Conservation (phyloP, 2,329 filamentous ascomycete species). For the Fusarium sp. region DNA sequence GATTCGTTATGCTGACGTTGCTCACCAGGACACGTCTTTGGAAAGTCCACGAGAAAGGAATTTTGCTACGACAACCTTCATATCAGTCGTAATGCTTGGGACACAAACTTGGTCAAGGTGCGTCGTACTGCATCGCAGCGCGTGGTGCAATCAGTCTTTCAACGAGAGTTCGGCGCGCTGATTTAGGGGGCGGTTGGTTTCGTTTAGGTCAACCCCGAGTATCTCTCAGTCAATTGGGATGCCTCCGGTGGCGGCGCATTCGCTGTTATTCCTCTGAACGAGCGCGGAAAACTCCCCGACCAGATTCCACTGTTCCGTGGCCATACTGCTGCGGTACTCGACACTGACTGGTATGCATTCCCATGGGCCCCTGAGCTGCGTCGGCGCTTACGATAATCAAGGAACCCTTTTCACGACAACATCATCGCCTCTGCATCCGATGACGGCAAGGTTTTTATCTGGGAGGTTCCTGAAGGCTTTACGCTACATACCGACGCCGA, state of each 20-base stretch:
- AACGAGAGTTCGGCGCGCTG: slow-evolving; percentile 36
- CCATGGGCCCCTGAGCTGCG: slow-evolving; percentile 17
- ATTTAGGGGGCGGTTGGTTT: slow-evolving; percentile 38
- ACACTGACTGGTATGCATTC: slow-evolving; percentile 87
- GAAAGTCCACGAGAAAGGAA: slow-evolving; percentile 94
- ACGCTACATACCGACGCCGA: slow-evolving; percentile 86
- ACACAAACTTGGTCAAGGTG: slow-evolving; percentile 98
- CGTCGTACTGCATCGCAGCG: slow-evolving; percentile 73
- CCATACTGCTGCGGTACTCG: slow-evolving; percentile 93
- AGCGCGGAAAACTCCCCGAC: slow-evolving; percentile 91
- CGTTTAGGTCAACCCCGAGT: slow-evolving; percentile 88
- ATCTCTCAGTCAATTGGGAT: slow-evolving; percentile 98
- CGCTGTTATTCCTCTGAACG: slow-evolving; percentile 90
- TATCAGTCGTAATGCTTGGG: slow-evolving; percentile 98
- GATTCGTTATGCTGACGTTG: slow-evolving; percentile 42
- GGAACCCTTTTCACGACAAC: slow-evolving; percentile 96
- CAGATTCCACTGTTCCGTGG: slow-evolving; percentile 94
- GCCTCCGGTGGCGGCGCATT: slow-evolving; percentile 95
- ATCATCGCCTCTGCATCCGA: slow-evolving; percentile 94
- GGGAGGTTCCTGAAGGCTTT: slow-evolving; percentile 92
- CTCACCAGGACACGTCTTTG: slow-evolving; percentile 91
- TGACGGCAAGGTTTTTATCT: slow-evolving; percentile 96
- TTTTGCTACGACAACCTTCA: slow-evolving; percentile 98
- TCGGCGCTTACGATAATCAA: slow-evolving; percentile 49
- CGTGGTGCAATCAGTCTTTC: slow-evolving; percentile 26